phyloP scores from a whole-genome alignment of 257 asterid species.

The Ilex aquifolium region DNA sequence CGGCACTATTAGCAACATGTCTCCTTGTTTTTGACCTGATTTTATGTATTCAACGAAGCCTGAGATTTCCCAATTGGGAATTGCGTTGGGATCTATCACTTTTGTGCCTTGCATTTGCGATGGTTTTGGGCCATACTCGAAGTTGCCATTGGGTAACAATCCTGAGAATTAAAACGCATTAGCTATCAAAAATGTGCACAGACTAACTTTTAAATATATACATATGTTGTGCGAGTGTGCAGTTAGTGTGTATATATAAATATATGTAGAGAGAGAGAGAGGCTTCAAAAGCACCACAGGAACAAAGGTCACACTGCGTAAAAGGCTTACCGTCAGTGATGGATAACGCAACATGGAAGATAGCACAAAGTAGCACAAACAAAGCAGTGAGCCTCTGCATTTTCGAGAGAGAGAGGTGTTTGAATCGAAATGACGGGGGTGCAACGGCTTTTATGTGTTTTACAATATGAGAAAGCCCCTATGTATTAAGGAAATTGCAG shows the following conservation, averaged over 20 bases:
- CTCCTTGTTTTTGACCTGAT: conserved; percentile 77
- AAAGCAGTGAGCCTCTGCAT: background rate
- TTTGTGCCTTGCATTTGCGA: conserved; percentile 57
- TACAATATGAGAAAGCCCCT: background rate
- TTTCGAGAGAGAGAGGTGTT: background rate
- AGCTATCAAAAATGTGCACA: background rate
- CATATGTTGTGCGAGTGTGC: background rate
- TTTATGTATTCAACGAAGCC: conserved; percentile 80
- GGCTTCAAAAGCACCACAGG: background rate
- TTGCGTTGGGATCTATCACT: conserved; percentile 48
- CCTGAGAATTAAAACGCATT: conserved; percentile 31
- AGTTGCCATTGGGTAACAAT: conserved; percentile 69
- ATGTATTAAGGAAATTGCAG: background rate
- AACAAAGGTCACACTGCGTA: background rate
- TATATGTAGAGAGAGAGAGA: background rate
- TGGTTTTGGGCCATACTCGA: conserved; percentile 60
- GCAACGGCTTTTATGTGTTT: background rate
- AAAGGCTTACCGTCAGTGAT: conserved; percentile 30
- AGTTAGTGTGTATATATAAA: background rate
- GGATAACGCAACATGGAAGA: conserved; percentile 22
- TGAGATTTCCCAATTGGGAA: conserved; percentile 62
- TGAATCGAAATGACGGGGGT: background rate
- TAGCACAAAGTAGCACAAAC: conserved; percentile 21
- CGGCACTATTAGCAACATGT: conserved; percentile 75
- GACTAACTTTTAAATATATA: background rate